Conservation (phyloP, 2,329 filamentous ascomycete species). For the Penicillium brasilianum region DNA sequence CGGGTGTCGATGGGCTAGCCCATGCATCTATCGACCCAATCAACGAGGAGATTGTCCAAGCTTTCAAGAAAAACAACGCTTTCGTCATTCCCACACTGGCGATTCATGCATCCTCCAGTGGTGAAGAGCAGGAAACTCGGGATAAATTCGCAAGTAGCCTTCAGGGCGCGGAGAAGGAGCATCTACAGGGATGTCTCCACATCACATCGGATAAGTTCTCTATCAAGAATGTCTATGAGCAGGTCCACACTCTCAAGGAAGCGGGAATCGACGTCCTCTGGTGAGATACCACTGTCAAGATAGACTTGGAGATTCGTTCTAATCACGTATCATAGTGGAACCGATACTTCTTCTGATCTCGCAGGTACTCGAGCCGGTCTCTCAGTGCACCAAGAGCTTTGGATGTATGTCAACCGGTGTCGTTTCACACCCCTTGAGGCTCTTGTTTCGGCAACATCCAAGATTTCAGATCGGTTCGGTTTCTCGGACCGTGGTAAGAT, state of each 20-base stretch:
- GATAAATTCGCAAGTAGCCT: constrained; percentile 11
- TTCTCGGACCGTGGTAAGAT: constrained; percentile 12
- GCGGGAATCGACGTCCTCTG: constrained; percentile 20
- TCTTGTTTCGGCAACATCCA: constrained; percentile 17
- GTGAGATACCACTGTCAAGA: background rate
- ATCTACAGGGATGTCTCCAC: constrained; percentile 13
- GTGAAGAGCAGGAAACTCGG: constrained; percentile 18
- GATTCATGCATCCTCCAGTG: constrained; percentile 13
- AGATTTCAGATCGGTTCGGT: constrained; percentile 9
- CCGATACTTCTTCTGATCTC: constrained; percentile 14
- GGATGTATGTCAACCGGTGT: constrained; percentile 19
- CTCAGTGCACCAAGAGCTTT: constrained; percentile 17
- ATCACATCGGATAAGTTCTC: constrained; percentile 15
- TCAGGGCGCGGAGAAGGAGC: constrained; percentile 12
- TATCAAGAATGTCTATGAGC: constrained; percentile 13
- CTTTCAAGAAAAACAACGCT: constrained; percentile 19
- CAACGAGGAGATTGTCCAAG: constrained; percentile 16
- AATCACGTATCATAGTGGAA: constrained; percentile 10
- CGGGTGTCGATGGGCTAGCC: constrained; percentile 15
- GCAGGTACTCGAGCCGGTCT: constrained; percentile 12
- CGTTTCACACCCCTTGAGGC: constrained; percentile 16
- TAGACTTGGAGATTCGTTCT: background rate
- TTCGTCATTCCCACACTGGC: constrained; percentile 17
- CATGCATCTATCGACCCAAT: constrained; percentile 18
- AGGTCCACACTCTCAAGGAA: constrained; percentile 17